A percentile compares a stretch with the other conserved stretches of the same genome.
These are phyloP conservation scores for Colletotrichum tamarilloi DNA, from an alignment of 2,329 filamentous ascomycete species.

Conservation along the genomic window DNA sequence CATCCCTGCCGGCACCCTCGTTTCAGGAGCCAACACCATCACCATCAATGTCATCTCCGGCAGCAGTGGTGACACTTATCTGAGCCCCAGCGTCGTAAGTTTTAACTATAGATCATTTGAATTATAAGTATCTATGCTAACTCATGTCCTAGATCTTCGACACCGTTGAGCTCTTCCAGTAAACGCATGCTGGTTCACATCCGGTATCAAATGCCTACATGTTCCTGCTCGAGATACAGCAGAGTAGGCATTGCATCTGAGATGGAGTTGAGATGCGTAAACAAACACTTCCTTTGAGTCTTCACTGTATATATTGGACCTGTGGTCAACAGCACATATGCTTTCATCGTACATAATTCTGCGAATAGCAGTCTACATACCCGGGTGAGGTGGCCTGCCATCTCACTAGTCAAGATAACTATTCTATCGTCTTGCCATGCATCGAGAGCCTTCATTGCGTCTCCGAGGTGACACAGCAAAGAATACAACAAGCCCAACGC, in stretches of 20 bases:
- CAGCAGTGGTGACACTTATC: conserved; percentile 63
- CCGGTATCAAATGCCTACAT: too few relatives aligned
- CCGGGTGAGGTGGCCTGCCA: conserved; percentile 10
- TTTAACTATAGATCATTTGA: neutral
- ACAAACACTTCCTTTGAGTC: neutral
- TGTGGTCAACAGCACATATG: conserved; percentile 13
- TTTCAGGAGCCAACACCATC: conserved; percentile 72
- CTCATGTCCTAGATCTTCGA: conserved; percentile 27
- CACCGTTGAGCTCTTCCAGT: conserved; percentile 35
- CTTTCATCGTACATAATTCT: conserved; percentile 26
- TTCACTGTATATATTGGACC: conserved; percentile 28
- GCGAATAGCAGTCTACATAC: neutral
- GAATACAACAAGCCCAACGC: neutral
- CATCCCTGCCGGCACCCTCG: conserved; percentile 69
- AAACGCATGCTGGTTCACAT: neutral
- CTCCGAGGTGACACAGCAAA: neutral
- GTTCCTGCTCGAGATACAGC: neutral
- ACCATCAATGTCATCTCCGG: conserved; percentile 70
- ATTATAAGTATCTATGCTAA: neutral
- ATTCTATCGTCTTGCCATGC: neutral
- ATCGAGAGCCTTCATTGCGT: neutral
- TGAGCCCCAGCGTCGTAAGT: conserved; percentile 66
- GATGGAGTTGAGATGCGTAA: neutral
- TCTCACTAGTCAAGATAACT: neutral
- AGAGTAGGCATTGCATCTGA: neutral